Percentiles rank a stretch among this genome's conserved stretches.
Evolutionary conservation across 768 basidiomycete genomes (phyloP).

Genomic region (Pseudohyphozyma bogoriensis): DNA sequence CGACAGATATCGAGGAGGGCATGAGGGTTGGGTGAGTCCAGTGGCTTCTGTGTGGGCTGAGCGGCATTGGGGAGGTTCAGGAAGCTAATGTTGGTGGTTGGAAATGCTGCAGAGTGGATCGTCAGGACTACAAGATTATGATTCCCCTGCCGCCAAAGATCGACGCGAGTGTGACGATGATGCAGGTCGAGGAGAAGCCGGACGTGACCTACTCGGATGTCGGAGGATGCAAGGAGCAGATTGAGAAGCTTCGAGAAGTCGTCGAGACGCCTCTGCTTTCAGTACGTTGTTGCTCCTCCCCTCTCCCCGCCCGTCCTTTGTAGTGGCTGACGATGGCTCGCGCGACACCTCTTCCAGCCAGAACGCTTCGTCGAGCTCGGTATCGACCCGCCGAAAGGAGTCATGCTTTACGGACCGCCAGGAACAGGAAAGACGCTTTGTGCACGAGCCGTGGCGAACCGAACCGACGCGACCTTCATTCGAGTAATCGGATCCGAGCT

Average conservation of each 20-base stretch:
- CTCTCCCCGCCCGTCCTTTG: slow-evolving; percentile 3
- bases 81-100: not conserved
- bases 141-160: slow-evolving; percentile 98
- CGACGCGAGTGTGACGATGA: slow-evolving; percentile 98
- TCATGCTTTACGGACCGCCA: slow-evolving; percentile 87
- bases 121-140: slow-evolving; percentile 96
- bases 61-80: slow-evolving; percentile 2
- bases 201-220: slow-evolving; percentile 97
- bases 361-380: slow-evolving; percentile 96
- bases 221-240: slow-evolving; percentile 98
- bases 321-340: slow-evolving; percentile 21
- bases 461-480: slow-evolving; percentile 98
- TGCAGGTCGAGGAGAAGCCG: slow-evolving; percentile 98
- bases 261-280: slow-evolving; percentile 92
- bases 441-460: slow-evolving; percentile 93
- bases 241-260: slow-evolving; percentile 95
- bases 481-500: slow-evolving; percentile 98
- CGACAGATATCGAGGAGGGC: slow-evolving; percentile 99
- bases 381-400: slow-evolving; percentile 97
- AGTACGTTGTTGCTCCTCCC: slow-evolving; percentile 45
- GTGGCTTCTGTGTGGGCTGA: not conserved
- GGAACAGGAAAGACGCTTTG: slow-evolving; percentile 97
- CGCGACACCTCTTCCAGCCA: slow-evolving; percentile 69
- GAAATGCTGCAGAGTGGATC: slow-evolving; percentile 58
- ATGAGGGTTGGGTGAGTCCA: slow-evolving; percentile 91